A percentile compares a stretch with the other conserved stretches of the same genome.
phyloP scores from a whole-genome alignment of 768 basidiomycete species.

The Auricularia cornea region DNA sequence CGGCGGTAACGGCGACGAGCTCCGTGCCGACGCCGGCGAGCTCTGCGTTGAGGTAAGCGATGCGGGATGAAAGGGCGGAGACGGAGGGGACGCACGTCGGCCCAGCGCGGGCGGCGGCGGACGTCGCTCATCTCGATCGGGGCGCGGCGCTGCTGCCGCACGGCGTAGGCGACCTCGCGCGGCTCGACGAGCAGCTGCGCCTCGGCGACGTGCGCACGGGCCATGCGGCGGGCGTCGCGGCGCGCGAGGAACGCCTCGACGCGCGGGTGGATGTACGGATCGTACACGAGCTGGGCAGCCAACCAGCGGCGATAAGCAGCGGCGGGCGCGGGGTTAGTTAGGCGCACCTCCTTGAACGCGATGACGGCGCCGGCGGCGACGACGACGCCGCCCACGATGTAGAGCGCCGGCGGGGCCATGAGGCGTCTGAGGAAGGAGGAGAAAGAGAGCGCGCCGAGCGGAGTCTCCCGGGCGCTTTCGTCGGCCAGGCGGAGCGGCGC shows the following conservation, averaged over 20 bases:
- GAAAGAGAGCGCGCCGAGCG: too few species aligned
- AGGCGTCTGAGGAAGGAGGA: too few species aligned
- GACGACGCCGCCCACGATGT: slow-evolving; percentile 1
- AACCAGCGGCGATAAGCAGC: not conserved
- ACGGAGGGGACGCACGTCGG: not conserved
- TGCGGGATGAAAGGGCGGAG: not conserved
- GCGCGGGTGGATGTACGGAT: slow-evolving; percentile 1
- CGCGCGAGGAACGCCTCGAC: not conserved
- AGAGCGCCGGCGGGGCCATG: not conserved
- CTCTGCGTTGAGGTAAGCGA: not conserved
- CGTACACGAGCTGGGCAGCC: not conserved
- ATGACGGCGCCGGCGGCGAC: not conserved
- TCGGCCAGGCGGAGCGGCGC: too few species aligned
- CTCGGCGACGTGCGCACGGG: not conserved
- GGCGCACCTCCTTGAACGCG: too few species aligned
- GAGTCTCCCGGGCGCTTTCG: too few species aligned
- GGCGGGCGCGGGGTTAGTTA: not conserved
- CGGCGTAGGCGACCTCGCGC: not conserved
- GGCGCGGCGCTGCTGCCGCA: not conserved
- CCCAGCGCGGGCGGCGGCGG: not conserved
- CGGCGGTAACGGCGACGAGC: too few species aligned
- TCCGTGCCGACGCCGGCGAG: not conserved
- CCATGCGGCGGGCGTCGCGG: not conserved
- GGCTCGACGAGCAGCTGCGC: not conserved
- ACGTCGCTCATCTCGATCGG: not conserved